phyloP scores from a whole-genome alignment of 2,329 filamentous ascomycete species.

The Malbranchea cinnamomea region DNA sequence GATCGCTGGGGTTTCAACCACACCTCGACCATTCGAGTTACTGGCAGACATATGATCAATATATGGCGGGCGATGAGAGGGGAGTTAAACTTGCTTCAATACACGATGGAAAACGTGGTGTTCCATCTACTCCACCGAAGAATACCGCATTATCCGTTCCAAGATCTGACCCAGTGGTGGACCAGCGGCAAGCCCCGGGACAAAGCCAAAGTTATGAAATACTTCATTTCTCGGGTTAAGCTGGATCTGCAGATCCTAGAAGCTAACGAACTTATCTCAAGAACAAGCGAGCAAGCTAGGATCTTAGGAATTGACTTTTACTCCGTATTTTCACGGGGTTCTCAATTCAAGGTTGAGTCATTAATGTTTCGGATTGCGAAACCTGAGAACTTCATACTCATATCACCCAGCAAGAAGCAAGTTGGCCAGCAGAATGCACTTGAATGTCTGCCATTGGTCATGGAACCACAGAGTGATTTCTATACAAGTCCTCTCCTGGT shows the following conservation, averaged over 20 bases:
- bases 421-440: slow-evolving; percentile 88
- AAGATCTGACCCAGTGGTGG: slow-evolving; percentile 72
- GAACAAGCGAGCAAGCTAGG: slow-evolving; percentile 88
- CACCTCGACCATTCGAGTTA: slow-evolving; percentile 82
- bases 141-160: slow-evolving; percentile 74
- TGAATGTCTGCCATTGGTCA: slow-evolving; percentile 85
- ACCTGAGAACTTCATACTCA: slow-evolving; percentile 80
- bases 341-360: slow-evolving; percentile 96
- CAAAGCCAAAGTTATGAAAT: slow-evolving; percentile 58
- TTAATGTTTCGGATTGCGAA: slow-evolving; percentile 98
- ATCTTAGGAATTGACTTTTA: slow-evolving; percentile 92
- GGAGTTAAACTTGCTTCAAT: slow-evolving; percentile 83
- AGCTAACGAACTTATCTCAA: slow-evolving; percentile 70
- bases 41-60: slow-evolving; percentile 89
- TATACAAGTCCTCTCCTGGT: slow-evolving; percentile 83
- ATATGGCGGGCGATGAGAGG: slow-evolving; percentile 91
- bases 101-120: slow-evolving; percentile 89
- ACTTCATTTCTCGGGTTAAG: slow-evolving; percentile 61
- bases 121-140: slow-evolving; percentile 80
- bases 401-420: slow-evolving; percentile 82
- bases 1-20: slow-evolving; percentile 92
- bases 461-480: slow-evolving; percentile 93
- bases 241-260: slow-evolving; percentile 85
- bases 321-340: slow-evolving; percentile 85
- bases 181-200: slow-evolving; percentile 51